These are phyloP conservation scores for Inonotus hispidus DNA, from an alignment of 1,284 basidiomycete genomes.

Conservation along the genomic window DNA sequence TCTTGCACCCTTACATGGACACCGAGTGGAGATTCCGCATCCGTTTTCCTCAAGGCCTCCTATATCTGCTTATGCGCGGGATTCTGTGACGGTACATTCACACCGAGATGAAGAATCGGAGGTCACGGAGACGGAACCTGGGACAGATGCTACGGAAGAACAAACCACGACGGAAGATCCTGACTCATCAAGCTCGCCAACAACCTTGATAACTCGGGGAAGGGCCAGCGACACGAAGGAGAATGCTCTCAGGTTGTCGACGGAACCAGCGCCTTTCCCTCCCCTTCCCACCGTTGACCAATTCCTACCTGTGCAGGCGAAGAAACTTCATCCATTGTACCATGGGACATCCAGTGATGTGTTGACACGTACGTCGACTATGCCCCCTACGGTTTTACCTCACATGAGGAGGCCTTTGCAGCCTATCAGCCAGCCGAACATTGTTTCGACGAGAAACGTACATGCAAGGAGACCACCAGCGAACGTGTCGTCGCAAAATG, in stretches of 20 bases:
- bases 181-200: slow-evolving; percentile 14
- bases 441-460: not conserved
- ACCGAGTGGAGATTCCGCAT: not conserved
- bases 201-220: slow-evolving; percentile 10
- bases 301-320: slow-evolving; percentile 16
- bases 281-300: slow-evolving; percentile 16
- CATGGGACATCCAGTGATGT: slow-evolving; percentile 1
- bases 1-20: not conserved
- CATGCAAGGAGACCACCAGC: not conserved
- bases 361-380: not conserved
- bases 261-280: slow-evolving; percentile 9
- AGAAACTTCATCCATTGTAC: not conserved
- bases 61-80: slow-evolving; percentile 20
- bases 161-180: not conserved
- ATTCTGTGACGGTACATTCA: slow-evolving; percentile 42
- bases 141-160: not conserved
- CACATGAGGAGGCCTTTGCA: not conserved
- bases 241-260: slow-evolving; percentile 9
- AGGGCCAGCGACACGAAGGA: slow-evolving; percentile 1
- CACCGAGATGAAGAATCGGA: slow-evolving; percentile 34
- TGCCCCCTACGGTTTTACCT: slow-evolving; percentile 2
- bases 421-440: not conserved
- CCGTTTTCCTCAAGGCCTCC: not conserved
- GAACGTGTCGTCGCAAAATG: slow-evolving; percentile 1
- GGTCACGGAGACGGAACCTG: slow-evolving; percentile 22